Base-by-base conservation (phyloP, 2,329 filamentous ascomycete species). In the Talaromyces marneffei region DNA sequence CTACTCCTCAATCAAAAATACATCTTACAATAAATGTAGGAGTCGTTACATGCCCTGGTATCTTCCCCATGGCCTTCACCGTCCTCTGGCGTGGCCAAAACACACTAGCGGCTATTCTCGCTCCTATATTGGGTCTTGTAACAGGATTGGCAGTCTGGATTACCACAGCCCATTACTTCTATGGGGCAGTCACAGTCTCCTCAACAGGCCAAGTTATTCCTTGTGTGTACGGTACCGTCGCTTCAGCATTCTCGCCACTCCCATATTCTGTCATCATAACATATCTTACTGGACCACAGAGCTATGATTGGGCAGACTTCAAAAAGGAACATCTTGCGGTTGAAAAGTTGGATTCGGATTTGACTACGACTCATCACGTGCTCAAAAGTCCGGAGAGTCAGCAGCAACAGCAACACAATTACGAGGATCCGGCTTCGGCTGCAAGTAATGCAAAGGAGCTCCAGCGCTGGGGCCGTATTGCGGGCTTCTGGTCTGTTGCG, bases 91-190 rank as follows among this genome's bases (percentile, higher is more conserved):
- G n/a, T n/a, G n/a, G 75, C 10, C 82, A 84, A 66, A 82, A 75
- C 50, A 79, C 74, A 55, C 68, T 71, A 0, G 82, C 82, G 0
- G 82, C 82, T 0, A 78, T 84, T 14, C 67, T 81, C 3, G 76
- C 81, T 0, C 82, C 83, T 0, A 65, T 83, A 0, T 68, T 84
- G 0, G 82, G 83, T 0, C 74, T 84, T 64, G 74, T 72, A 0
- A 82, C 80, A 0, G 82, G 82, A 0, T 73, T 85, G 5, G 78
- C 74, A 0, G 80, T 82, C 23, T 85, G 82, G 83, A 72, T 85
- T 0, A 78, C 79, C 4, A 77, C 77, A 0, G 80, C 82, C 0
- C 72, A 78, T 1, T 70, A 74, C 0, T 71, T 82, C 2, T 78
- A 78, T 18, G 82, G 82, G 1, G 74, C 76, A 10, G 75, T 84